A percentile compares a stretch with the other conserved stretches of the same genome.
phyloP scores from a whole-genome alignment of 2,329 filamentous ascomycete genomes.

The Apiospora phragmitis region DNA sequence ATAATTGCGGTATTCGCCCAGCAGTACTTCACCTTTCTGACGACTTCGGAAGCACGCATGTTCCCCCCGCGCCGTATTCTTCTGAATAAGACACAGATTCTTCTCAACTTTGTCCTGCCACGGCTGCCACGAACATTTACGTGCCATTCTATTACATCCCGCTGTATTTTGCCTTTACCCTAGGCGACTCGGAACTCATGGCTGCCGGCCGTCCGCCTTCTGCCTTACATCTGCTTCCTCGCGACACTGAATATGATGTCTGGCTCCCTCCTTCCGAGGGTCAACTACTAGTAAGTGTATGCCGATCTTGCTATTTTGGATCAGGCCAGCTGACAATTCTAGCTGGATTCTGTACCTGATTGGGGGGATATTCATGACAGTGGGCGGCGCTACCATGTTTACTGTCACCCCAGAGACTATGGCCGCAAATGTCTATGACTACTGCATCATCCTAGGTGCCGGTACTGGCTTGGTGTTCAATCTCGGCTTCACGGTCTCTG shows the following conservation, averaged over 20 bases:
- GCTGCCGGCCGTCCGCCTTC: constrained; percentile 15
- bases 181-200: constrained; percentile 18
- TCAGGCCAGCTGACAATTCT: constrained; percentile 26
- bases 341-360: constrained; percentile 16
- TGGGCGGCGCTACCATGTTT: neutral
- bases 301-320: constrained; percentile 15
- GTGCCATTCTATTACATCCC: constrained; percentile 51
- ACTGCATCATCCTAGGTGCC: constrained; percentile 34
- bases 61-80: constrained; percentile 54
- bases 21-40: constrained; percentile 44
- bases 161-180: constrained; percentile 49
- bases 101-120: constrained; percentile 33
- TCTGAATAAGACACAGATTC: neutral
- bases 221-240: neutral
- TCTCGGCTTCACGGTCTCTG: constrained; percentile 33
- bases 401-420: constrained; percentile 16
- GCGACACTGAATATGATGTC: constrained; percentile 34
- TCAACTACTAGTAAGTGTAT: constrained; percentile 36
- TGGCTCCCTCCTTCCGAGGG: constrained; percentile 31
- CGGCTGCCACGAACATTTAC: constrained; percentile 21
- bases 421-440: constrained; percentile 32
- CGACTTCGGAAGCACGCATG: constrained; percentile 36
- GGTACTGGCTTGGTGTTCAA: constrained; percentile 33
- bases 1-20: constrained; percentile 45
- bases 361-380: neutral